A percentile compares a stretch with the other conserved stretches of the same genome.
Conservation (phyloP, 176 grass and related monocot species). For the Areca catechu region DNA sequence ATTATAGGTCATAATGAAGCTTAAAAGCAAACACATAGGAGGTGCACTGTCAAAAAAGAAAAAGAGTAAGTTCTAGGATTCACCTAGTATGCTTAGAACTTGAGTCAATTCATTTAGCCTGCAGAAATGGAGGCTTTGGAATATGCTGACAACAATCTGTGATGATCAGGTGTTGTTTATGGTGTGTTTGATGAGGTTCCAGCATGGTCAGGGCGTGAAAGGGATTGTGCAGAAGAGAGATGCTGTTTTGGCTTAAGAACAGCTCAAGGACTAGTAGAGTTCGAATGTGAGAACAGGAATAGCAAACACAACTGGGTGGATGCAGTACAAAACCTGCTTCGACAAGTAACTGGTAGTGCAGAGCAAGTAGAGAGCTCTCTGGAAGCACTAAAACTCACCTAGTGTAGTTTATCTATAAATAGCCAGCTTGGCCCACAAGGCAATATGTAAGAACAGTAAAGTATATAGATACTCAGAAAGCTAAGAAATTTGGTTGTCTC, state of each 20-base stretch:
- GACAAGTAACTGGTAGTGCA: constrained; percentile 35
- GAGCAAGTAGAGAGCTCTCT: constrained; percentile 43
- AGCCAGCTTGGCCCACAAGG: too few relatives aligned
- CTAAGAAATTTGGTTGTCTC: too few relatives aligned
- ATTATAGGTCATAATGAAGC: constrained; percentile 20
- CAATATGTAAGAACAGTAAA: too few relatives aligned
- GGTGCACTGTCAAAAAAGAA: constrained; percentile 60
- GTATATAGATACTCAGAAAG: too few relatives aligned
- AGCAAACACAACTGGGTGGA: constrained; percentile 41
- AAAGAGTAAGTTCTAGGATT: constrained; percentile 9
- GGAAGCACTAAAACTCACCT: constrained; percentile 31
- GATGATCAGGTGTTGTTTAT: constrained; percentile 29
- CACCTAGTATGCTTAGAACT: not conserved
- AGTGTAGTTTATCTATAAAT: not conserved
- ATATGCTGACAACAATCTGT: too few relatives aligned
- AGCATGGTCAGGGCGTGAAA: constrained; percentile 26
- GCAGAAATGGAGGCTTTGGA: too few relatives aligned
- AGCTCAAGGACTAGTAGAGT: constrained; percentile 38
- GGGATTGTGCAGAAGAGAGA: constrained; percentile 2
- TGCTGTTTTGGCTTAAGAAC: constrained; percentile 37
- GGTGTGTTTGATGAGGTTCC: constrained; percentile 38
- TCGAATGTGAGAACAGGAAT: constrained; percentile 30
- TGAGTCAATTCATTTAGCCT: not conserved
- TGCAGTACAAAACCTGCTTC: constrained; percentile 42
- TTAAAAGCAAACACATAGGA: constrained; percentile 55